A percentile compares a stretch with the other conserved stretches of the same genome.
phyloP scores from a whole-genome alignment of 139 green algal species.

The Chlorella sp. region DNA sequence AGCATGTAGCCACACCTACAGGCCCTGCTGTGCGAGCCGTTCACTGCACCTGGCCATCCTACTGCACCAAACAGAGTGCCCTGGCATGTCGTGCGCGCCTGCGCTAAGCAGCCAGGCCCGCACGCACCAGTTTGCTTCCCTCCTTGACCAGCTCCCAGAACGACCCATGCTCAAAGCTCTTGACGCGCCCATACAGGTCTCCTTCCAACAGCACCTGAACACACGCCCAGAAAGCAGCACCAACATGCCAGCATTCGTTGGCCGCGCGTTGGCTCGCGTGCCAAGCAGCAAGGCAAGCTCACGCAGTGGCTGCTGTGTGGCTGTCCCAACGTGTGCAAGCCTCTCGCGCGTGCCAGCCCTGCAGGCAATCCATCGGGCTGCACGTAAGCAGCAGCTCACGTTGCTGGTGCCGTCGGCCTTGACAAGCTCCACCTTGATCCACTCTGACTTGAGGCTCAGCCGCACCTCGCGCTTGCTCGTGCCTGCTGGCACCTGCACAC shows the following conservation, averaged over 20 bases:
- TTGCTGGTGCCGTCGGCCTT: neutral
- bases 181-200: constrained; percentile 26
- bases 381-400: too few relatives aligned
- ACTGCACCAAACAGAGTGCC: too few relatives aligned
- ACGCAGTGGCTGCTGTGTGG: too few relatives aligned
- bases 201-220: constrained; percentile 19
- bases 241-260: too few relatives aligned
- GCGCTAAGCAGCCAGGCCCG: too few relatives aligned
- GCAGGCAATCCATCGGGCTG: too few relatives aligned
- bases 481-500: neutral
- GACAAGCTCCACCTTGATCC: neutral
- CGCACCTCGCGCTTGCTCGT: neutral
- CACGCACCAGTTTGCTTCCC: constrained; percentile 16
- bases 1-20: neutral
- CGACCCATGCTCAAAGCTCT: constrained; percentile 22
- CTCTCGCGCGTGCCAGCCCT: too few relatives aligned
- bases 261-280: too few relatives aligned
- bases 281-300: too few relatives aligned
- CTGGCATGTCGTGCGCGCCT: too few relatives aligned
- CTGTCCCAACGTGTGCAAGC: too few relatives aligned
- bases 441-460: neutral
- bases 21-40: neutral
- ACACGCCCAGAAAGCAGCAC: neutral
- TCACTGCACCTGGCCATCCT: too few relatives aligned
- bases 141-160: constrained; percentile 31